Base-by-base conservation (phyloP, 257 asterid genomes). In the Knoxia roxburghii region DNA sequence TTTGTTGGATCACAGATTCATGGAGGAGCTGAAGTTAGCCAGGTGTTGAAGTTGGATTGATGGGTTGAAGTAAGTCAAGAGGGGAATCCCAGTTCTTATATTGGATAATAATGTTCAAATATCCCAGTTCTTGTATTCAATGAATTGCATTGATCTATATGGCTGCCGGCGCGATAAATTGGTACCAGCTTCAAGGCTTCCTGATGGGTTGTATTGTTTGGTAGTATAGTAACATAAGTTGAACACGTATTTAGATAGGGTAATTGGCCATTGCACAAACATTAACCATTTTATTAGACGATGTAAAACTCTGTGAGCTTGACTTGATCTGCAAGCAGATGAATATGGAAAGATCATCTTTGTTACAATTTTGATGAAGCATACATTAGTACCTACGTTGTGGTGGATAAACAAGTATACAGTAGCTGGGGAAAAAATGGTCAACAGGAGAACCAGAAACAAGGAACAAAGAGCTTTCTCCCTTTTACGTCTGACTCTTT, bases 41-140 rank as follows among this genome's bases (percentile, higher is more conserved):
- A 63, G 60, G 26, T 55, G 27, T 24, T 53, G 26, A 39, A 35
- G 60, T 56, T 68, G 43, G 68, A 43, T 43, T 64, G 53, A 45
- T 7, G 29, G n/a, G n/a, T n/a, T 17, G 30, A 18, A 64, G 27
- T 14, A 30, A 56, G 41, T 23, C 27, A 7, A n/a, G n/a, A n/a
- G 18, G 26, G 41, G 14, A 62, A 23, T 10, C 14, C 24, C 26
- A 17, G 18, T 7, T 23, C 45, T 13, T n/a, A n/a, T n/a, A n/a
- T n/a, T n/a, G n/a, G n/a, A n/a, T n/a, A n/a, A n/a, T n/a, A n/a
- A n/a, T n/a, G n/a, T n/a, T n/a, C n/a, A n/a, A n/a, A n/a, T n/a
- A n/a, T n/a, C n/a, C n/a, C 23, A 60, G 35, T 10, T 35, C 18
- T 4, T 6, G 0, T 35, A 10, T 60, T 1, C 50, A 3, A 2